These are phyloP conservation scores for Conoideocrella luteorostrata DNA, from an alignment of 2,329 filamentous ascomycete species.

Conservation along the genomic window DNA sequence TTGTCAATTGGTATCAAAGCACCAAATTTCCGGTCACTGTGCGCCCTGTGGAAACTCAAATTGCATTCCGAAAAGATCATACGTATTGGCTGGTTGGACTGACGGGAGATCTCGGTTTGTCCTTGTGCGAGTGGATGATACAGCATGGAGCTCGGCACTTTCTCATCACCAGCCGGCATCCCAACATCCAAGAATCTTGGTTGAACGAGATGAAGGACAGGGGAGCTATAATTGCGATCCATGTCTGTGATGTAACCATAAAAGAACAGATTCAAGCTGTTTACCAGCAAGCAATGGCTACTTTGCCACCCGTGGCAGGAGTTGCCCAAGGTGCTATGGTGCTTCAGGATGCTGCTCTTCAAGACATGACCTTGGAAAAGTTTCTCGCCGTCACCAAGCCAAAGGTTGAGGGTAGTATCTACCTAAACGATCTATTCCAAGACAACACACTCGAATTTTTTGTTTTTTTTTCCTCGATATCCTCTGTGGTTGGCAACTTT, in stretches of 20 bases:
- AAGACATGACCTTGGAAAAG: conserved; percentile 22
- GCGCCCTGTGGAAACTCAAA: no score
- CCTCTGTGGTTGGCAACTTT: conserved; percentile 26
- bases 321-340: conserved; percentile 32
- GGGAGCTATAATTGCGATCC: no score
- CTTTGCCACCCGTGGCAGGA: conserved; percentile 28
- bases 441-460: conserved; percentile 30
- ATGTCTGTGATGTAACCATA: neutral
- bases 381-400: conserved; percentile 23
- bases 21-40: no score
- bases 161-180: neutral
- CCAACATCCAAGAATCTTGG: neutral
- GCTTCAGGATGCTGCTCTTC: conserved; percentile 22
- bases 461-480: conserved; percentile 32
- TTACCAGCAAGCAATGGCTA: conserved; percentile 16
- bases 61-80: neutral
- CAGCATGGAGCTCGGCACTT: conserved; percentile 16
- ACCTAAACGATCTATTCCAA: conserved; percentile 26
- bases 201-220: no score
- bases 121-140: conserved; percentile 30
- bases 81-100: conserved; percentile 25
- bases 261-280: neutral
- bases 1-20: no score
- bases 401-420: conserved; percentile 30
- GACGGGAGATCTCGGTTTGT: conserved; percentile 26